These are phyloP conservation scores for Schoenoplectus tabernaemontani DNA, from an alignment of 202 grass and related monocot genomes.

Conservation along the genomic window DNA sequence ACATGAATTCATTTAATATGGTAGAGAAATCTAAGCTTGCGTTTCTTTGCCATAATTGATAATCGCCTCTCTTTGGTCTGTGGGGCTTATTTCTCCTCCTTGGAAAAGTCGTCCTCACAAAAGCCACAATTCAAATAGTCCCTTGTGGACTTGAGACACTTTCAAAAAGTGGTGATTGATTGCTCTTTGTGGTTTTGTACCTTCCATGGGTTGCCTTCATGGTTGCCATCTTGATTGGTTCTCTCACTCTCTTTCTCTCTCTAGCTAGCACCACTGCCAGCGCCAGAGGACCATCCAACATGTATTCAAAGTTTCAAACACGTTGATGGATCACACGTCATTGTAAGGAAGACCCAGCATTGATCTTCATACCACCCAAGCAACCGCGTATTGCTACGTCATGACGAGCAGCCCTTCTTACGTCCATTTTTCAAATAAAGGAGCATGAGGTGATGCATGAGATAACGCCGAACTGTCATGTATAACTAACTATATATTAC, in stretches of 20 bases:
- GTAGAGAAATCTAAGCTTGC: slow-evolving; percentile 11
- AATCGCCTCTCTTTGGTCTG: not conserved
- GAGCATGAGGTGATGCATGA: not conserved
- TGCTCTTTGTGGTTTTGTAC: slow-evolving; percentile 20
- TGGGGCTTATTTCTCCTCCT: not conserved
- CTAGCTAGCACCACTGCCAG: not conserved
- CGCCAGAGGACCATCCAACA: too few species aligned
- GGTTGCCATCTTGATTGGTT: slow-evolving; percentile 19
- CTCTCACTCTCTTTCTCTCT: not conserved
- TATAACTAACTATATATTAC: not conserved
- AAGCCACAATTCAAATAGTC: slow-evolving; percentile 15
- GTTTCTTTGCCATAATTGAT: slow-evolving; percentile 4
- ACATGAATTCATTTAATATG: slow-evolving; percentile 50
- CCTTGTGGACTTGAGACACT: slow-evolving; percentile 25
- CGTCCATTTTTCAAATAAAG: not conserved
- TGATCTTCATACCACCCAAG: not conserved
- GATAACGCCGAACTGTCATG: not conserved
- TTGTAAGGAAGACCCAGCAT: not conserved
- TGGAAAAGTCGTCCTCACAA: slow-evolving; percentile 7
- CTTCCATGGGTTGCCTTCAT: slow-evolving; percentile 32
- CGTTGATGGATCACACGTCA: not conserved
- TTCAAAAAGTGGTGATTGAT: slow-evolving; percentile 16
- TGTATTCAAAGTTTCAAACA: too few species aligned
- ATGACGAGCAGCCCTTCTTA: not conserved
- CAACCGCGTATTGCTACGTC: not conserved